phyloP scores from a whole-genome alignment of 208 protist genomes.

The Leptomonas pyrrhocoris region DNA sequence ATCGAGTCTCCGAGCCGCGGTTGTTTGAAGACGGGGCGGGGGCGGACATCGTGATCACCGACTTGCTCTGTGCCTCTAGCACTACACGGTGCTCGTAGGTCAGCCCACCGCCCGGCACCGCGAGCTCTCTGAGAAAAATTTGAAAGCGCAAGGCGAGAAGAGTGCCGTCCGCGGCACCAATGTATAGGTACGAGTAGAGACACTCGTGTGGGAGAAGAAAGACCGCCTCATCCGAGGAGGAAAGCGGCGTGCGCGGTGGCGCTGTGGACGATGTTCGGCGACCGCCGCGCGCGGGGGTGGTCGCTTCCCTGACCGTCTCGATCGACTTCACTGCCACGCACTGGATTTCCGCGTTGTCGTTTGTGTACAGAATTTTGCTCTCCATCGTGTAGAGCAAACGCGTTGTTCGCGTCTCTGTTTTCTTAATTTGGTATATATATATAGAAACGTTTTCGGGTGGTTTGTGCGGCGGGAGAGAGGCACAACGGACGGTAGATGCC shows the following conservation, averaged over 20 bases:
- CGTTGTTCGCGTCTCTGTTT: neutral
- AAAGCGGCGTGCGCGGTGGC: constrained; percentile 4
- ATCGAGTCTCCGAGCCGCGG: neutral
- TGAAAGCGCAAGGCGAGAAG: constrained; percentile 38
- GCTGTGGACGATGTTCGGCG: neutral
- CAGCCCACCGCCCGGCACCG: neutral
- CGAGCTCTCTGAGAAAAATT: constrained; percentile 11
- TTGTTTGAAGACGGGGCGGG: neutral
- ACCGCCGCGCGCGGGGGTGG: neutral
- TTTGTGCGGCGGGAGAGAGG: no score
- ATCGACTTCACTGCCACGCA: constrained; percentile 36
- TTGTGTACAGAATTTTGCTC: constrained; percentile 36
- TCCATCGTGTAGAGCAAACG: constrained; percentile 21
- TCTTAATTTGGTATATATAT: neutral
- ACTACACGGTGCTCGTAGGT: constrained; percentile 24
- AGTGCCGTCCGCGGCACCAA: constrained; percentile 32
- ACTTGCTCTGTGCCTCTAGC: constrained; percentile 31
- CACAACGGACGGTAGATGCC: no score
- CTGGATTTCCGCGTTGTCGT: constrained; percentile 25
- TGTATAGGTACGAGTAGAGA: constrained; percentile 34
- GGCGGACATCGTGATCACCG: neutral
- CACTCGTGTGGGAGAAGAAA: constrained; percentile 31
- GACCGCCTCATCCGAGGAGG: constrained; percentile 4
- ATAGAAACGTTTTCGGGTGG: no score
- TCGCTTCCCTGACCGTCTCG: constrained; percentile 5